Evolutionary conservation across 2,329 filamentous ascomycete genomes (phyloP).

Genomic region (Trichoderma sp.): DNA sequence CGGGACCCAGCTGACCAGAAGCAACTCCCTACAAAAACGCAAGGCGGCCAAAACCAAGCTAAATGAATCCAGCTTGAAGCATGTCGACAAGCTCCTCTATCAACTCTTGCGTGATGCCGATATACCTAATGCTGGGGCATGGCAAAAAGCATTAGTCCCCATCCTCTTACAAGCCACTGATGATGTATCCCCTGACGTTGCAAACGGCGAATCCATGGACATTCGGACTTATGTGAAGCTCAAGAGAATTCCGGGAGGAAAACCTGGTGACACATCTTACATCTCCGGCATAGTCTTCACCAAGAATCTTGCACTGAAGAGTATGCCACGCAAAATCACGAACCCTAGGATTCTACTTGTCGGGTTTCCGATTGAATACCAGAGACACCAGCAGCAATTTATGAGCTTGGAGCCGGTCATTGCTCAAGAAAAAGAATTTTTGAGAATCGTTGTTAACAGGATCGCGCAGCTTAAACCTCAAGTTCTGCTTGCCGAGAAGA

Average conservation of each 20-base stretch:
- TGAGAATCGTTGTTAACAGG: slow-evolving; percentile 85
- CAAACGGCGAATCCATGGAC: slow-evolving; percentile 90
- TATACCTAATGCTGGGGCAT: slow-evolving; percentile 70
- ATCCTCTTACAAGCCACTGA: slow-evolving; percentile 89
- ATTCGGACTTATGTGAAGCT: slow-evolving; percentile 96
- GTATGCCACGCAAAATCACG: slow-evolving; percentile 83
- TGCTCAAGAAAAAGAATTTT: slow-evolving; percentile 90
- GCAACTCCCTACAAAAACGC: slow-evolving; percentile 75
- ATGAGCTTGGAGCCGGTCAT: slow-evolving; percentile 98
- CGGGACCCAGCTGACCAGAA: slow-evolving; percentile 61
- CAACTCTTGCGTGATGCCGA: slow-evolving; percentile 78
- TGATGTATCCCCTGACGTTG: slow-evolving; percentile 90
- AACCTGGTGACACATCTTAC: slow-evolving; percentile 89
- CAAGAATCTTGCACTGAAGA: slow-evolving; percentile 94
- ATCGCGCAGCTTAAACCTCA: slow-evolving; percentile 85
- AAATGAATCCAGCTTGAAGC: slow-evolving; percentile 81
- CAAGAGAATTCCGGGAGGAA: slow-evolving; percentile 91
- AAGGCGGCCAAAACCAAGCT: slow-evolving; percentile 76
- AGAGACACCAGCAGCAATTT: slow-evolving; percentile 78
- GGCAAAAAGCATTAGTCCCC: slow-evolving; percentile 87
- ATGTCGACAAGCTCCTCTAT: slow-evolving; percentile 79
- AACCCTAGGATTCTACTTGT: slow-evolving; percentile 88
- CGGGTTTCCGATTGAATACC: slow-evolving; percentile 94
- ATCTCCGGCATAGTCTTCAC: slow-evolving; percentile 96
- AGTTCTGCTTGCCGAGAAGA: slow-evolving; percentile 85